Conservation (phyloP, 2,329 filamentous ascomycete species). For the Aspergillus japonicus region DNA sequence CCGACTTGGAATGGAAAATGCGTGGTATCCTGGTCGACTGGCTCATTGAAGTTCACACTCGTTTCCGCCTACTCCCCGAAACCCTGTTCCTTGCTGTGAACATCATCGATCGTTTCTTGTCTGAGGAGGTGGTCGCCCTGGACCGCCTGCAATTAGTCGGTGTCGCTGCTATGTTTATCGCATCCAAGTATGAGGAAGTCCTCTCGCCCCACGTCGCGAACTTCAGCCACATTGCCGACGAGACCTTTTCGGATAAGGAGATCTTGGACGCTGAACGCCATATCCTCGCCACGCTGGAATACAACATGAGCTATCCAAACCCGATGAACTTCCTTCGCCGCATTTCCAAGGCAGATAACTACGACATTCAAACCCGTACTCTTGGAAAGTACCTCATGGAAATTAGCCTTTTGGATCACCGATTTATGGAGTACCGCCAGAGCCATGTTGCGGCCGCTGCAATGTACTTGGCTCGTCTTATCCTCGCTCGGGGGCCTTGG, state of each 20-base stretch:
- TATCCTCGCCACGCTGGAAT: slow-evolving; percentile 85
- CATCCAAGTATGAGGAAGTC: slow-evolving; percentile 97
- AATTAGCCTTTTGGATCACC: slow-evolving; percentile 91
- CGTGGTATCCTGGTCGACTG: slow-evolving; percentile 96
- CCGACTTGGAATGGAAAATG: slow-evolving; percentile 97
- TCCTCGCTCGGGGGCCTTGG: slow-evolving; percentile 89
- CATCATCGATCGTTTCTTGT: slow-evolving; percentile 97
- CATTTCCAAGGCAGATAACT: slow-evolving; percentile 98
- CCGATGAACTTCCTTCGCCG: slow-evolving; percentile 99
- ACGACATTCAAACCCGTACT: slow-evolving; percentile 96
- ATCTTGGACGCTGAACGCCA: slow-evolving; percentile 97
- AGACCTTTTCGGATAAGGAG: slow-evolving; percentile 91
- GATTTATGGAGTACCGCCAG: slow-evolving; percentile 85
- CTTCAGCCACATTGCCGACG: slow-evolving; percentile 95
- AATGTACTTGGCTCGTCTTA: slow-evolving; percentile 91
- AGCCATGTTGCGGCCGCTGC: slow-evolving; percentile 88
- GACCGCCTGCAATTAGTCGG: slow-evolving; percentile 95
- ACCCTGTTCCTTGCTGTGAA: slow-evolving; percentile 96
- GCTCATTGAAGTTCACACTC: slow-evolving; percentile 96
- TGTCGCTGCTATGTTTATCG: slow-evolving; percentile 99
- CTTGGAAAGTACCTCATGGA: slow-evolving; percentile 97
- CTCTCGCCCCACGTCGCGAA: slow-evolving; percentile 94
- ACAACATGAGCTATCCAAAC: slow-evolving; percentile 97
- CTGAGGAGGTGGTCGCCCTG: slow-evolving; percentile 89
- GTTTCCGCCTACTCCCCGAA: slow-evolving; percentile 92